Evolutionary conservation across 345 rosid genomes (phyloP).

Genomic region (Citrus sp.): DNA sequence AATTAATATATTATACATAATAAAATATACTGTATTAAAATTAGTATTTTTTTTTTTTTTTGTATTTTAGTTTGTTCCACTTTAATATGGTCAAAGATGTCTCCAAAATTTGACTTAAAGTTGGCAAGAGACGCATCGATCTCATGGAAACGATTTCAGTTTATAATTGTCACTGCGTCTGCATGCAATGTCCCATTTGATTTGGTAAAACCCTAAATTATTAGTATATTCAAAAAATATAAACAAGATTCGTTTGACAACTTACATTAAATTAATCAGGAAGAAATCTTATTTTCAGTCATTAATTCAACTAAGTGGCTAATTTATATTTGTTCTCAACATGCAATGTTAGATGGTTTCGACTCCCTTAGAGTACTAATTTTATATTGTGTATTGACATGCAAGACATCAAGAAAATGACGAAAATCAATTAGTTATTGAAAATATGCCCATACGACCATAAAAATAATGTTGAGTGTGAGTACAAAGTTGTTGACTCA

Average conservation of each 20-base stretch:
- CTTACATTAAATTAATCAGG: not conserved
- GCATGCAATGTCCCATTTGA: not conserved
- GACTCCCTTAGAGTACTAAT: not conserved
- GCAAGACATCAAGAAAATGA: too few relatives aligned
- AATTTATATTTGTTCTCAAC: not conserved
- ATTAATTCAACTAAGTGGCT: not conserved
- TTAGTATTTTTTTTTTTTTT: too few relatives aligned
- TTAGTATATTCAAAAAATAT: not conserved
- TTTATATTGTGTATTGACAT: not conserved
- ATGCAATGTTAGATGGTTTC: not conserved
- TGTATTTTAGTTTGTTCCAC: too few relatives aligned
- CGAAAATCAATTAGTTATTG: too few relatives aligned
- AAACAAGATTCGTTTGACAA: not conserved
- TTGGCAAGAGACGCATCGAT: not conserved
- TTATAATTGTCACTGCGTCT: not conserved
- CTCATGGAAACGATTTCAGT: not conserved
- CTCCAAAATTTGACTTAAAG: not conserved
- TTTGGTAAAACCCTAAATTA: not conserved
- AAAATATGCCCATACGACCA: not conserved
- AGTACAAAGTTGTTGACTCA: not conserved
- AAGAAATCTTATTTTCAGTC: not conserved
- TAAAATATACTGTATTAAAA: rapidly evolving
- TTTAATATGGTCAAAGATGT: too few relatives aligned
- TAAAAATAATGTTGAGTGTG: not conserved
- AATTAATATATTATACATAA: too few relatives aligned